These are phyloP conservation scores for Ricinus communis DNA, from an alignment of 345 rosid species.

Conservation along the genomic window DNA sequence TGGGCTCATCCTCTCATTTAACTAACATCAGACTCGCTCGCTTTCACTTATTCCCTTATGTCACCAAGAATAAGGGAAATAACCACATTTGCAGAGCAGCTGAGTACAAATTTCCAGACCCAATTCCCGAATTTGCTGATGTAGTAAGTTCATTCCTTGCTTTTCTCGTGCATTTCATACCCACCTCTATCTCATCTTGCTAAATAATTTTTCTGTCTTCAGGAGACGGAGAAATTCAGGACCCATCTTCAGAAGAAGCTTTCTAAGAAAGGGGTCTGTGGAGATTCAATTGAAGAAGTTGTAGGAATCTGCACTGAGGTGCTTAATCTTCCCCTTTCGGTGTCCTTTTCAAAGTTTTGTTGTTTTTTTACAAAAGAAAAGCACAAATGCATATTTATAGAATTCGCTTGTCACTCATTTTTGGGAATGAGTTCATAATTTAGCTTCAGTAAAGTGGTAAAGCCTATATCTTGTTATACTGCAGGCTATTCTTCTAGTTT, in stretches of 20 bases:
- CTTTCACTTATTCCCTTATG: conserved; percentile 20
- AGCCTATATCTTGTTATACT: background rate
- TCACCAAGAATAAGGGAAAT: conserved; percentile 18
- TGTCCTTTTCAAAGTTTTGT: background rate
- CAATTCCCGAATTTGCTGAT: conserved; percentile 87
- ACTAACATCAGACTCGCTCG: conserved; percentile 11
- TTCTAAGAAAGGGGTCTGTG: conserved; percentile 56
- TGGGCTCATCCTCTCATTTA: background rate
- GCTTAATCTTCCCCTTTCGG: background rate
- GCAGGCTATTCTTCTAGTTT: no score
- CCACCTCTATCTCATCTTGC: background rate
- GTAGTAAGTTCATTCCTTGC: conserved; percentile 43
- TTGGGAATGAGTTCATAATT: background rate
- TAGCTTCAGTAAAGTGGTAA: background rate
- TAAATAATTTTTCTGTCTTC: conserved; percentile 1
- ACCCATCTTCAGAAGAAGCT: conserved; percentile 57
- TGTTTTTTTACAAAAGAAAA: no score
- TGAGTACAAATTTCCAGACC: conserved; percentile 81
- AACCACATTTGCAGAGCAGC: conserved; percentile 55
- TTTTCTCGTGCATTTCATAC: background rate
- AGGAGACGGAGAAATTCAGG: conserved; percentile 88
- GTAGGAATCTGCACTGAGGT: conserved; percentile 88
- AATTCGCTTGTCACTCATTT: background rate
- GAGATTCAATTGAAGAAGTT: conserved; percentile 63
- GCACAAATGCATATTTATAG: background rate